phyloP scores from a whole-genome alignment of 148 eudicot genomes.

The Talinum fruticosum region DNA sequence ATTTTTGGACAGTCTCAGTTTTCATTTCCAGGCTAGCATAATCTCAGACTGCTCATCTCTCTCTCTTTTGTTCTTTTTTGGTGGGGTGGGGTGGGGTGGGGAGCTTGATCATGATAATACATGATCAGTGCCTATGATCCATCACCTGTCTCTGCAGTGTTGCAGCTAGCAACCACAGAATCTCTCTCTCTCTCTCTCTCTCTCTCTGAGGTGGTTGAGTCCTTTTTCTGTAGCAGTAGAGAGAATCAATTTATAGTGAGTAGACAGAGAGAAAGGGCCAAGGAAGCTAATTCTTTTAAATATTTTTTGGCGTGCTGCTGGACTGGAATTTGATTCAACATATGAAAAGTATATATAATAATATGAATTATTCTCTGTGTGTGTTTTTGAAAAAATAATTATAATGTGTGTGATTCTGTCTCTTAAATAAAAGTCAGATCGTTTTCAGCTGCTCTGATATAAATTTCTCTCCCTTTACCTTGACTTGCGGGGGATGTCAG shows the following conservation, averaged over 20 bases:
- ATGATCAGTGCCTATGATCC: conserved; percentile 12
- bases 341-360: background rate
- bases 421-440: background rate
- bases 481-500: conserved; percentile 14
- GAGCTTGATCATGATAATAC: background rate
- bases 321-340: background rate
- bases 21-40: background rate
- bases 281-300: background rate
- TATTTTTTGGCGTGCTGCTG: background rate
- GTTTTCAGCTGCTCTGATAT: background rate
- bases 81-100: background rate
- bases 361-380: no score
- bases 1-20: no score
- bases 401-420: background rate
- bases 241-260: background rate
- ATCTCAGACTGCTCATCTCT: background rate
- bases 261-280: background rate
- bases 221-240: background rate
- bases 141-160: background rate
- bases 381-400: no score
- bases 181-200: background rate
- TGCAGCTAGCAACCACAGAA: background rate
- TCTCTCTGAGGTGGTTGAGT: background rate
- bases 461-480: background rate
- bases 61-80: background rate